phyloP scores from a whole-genome alignment of 179 eudicot genomes.

The Dionaea muscipula region DNA sequence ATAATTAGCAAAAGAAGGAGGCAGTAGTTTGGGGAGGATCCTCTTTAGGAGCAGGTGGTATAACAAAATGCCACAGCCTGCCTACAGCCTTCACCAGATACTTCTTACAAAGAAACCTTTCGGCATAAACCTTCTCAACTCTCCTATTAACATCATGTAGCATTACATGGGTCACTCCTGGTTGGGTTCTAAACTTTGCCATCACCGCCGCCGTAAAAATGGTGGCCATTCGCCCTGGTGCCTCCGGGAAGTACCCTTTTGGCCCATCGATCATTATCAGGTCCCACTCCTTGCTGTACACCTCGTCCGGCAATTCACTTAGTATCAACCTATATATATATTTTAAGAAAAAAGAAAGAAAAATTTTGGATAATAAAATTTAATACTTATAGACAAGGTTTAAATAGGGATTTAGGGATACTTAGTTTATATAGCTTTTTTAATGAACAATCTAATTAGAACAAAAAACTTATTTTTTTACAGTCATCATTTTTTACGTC shows the following conservation, averaged over 20 bases:
- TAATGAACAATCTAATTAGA: too few species aligned
- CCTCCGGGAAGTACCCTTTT: conserved; percentile 35
- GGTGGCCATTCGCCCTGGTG: conserved; percentile 59
- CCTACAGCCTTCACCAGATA: conserved; percentile 30
- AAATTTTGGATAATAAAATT: too few species aligned
- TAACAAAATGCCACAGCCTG: conserved; percentile 40
- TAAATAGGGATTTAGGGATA: too few species aligned
- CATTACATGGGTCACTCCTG: conserved; percentile 48
- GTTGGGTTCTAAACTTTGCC: conserved; percentile 37
- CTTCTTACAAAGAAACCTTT: conserved; percentile 40
- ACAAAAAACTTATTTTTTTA: too few species aligned
- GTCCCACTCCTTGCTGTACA: conserved; percentile 51
- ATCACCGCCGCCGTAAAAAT: conserved; percentile 48
- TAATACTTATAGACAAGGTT: too few species aligned
- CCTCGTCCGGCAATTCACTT: conserved; percentile 32
- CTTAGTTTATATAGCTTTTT: too few species aligned
- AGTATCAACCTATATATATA: conserved; percentile 23
- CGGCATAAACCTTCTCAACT: conserved; percentile 42
- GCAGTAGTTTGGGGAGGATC: too few species aligned
- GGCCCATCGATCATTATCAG: conserved; percentile 63
- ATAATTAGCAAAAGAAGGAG: too few species aligned
- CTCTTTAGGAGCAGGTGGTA: too few species aligned
- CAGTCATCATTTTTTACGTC: too few species aligned
- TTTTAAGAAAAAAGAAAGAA: too few species aligned
- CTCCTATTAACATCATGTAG: conserved; percentile 48